Conservation (phyloP, 225 moss, liverwort and hornwort species). For the Bryum argenteum region DNA sequence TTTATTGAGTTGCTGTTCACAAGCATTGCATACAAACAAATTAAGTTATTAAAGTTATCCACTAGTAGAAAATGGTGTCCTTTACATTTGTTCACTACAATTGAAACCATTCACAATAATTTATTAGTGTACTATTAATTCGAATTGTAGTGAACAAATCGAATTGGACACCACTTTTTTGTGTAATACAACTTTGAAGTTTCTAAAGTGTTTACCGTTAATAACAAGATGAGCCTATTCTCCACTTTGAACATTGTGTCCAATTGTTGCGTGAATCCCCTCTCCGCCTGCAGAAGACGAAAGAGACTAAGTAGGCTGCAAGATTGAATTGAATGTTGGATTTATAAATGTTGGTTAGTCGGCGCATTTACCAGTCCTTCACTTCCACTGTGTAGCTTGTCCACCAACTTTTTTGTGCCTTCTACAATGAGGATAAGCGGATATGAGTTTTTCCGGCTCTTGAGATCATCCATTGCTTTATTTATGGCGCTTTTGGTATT, state of each 20-base stretch:
- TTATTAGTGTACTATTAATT: no score
- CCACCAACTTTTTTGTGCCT: conserved; percentile 62
- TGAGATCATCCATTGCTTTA: conserved; percentile 35
- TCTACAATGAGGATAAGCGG: conserved; percentile 59
- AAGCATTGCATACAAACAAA: background rate
- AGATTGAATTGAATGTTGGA: no score
- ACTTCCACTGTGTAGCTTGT: conserved; percentile 62
- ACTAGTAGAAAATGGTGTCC: no score
- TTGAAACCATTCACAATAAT: no score
- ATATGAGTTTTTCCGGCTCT: conserved; percentile 46
- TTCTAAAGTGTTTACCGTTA: conserved; percentile 15
- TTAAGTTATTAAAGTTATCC: background rate
- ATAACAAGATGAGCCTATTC: conserved; percentile 33
- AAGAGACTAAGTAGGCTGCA: background rate
- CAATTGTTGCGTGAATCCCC: conserved; percentile 26
- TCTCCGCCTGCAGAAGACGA: conserved; percentile 16
- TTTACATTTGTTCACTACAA: no score
- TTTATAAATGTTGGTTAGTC: background rate
- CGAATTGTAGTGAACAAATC: no score
- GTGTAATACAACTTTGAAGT: background rate
- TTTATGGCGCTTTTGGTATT: conserved; percentile 35
- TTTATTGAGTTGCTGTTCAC: conserved; percentile 31
- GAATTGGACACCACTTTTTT: no score
- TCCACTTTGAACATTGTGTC: conserved; percentile 28
- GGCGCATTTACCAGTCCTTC: conserved; percentile 24